Evolutionary conservation across 2,329 filamentous ascomycete genomes (phyloP), one percentile per base, ranked within the genome.

Genomic region (Colletotrichum liriopes): DNA sequence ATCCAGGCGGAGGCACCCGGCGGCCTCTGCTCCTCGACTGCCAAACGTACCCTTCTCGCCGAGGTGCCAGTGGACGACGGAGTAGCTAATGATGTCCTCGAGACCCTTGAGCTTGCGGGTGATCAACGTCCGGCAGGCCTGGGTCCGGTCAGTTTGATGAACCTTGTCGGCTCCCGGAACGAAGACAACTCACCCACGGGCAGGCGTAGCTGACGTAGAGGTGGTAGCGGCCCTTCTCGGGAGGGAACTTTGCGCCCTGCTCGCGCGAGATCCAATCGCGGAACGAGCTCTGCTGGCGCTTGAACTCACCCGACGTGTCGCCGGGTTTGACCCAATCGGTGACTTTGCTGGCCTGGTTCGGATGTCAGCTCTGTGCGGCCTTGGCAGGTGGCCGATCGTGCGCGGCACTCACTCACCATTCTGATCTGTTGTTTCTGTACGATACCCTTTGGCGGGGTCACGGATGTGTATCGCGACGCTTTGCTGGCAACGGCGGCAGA

Each of bases 191-290:
- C 77, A 86, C 92, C 95, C 95, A 98, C 5, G 95, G 95, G 82
- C 95, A 98, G 8, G 95, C 95, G 83, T 97, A 98, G 78, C 93
- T 96, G 76, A 98, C 93, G 80, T 96, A 99, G 77, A 99, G 90
- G 84, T 99, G 96, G 82, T 99, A 99, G 67, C 96, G 89, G 65
- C 89, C 94, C 84, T 94, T 94, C 84, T 98, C 96, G 0, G 94
- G 89, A 6, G 94, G 93, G 77, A 95, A 98, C 81, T 92, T 84
- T 6, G 94, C 92, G 52, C 89, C 92, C 1, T 90, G 83, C 76
- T 94, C 90, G 74, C 88, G 89, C 41, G 93, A 94, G 81, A 98
- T 93, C 82, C 86, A 93, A 81, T 93, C 90, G 71, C 96, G 91
- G 84, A 98, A 98, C 67, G 91, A 88, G 73, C 94, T 96, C 74